A percentile compares a stretch with the other conserved stretches of the same genome.
phyloP scores from a whole-genome alignment of 192 early-diverging fungal species.

The Podila epigama region DNA sequence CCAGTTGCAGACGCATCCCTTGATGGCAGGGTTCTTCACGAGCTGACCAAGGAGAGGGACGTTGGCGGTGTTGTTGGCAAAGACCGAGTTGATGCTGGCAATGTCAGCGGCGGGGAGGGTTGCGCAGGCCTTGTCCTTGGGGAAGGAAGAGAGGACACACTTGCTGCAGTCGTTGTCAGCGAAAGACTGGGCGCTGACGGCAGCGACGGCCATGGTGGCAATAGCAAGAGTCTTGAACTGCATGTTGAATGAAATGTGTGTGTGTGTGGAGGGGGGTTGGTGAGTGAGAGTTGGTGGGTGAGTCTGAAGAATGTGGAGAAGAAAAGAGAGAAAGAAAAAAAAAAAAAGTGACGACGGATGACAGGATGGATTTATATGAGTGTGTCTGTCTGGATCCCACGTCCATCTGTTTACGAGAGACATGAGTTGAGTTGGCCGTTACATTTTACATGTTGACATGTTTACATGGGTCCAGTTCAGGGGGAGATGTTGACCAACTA shows the following conservation, averaged over 20 bases:
- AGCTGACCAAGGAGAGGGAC: not conserved
- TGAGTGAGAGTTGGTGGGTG: not conserved
- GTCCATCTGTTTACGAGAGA: too few relatives aligned
- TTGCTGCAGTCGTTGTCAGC: constrained; percentile 26
- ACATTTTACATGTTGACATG: too few relatives aligned
- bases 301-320: not conserved
- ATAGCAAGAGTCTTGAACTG: constrained; percentile 49
- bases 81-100: not conserved
- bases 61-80: not conserved
- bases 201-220: constrained; percentile 32
- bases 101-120: constrained; percentile 5
- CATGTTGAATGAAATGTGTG: constrained; percentile 10
- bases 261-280: not conserved
- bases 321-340: not conserved
- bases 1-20: constrained; percentile 34
- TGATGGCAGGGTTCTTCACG: constrained; percentile 5
- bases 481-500: not conserved
- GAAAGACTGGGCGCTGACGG: constrained; percentile 24
- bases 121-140: constrained; percentile 25
- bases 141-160: constrained; percentile 24
- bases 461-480: too few relatives aligned
- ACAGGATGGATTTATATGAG: not conserved
- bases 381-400: not conserved
- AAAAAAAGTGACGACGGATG: not conserved
- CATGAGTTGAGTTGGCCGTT: too few relatives aligned